phyloP scores from a whole-genome alignment of 2,329 filamentous ascomycete genomes.

The Cercospora nicotianae region DNA sequence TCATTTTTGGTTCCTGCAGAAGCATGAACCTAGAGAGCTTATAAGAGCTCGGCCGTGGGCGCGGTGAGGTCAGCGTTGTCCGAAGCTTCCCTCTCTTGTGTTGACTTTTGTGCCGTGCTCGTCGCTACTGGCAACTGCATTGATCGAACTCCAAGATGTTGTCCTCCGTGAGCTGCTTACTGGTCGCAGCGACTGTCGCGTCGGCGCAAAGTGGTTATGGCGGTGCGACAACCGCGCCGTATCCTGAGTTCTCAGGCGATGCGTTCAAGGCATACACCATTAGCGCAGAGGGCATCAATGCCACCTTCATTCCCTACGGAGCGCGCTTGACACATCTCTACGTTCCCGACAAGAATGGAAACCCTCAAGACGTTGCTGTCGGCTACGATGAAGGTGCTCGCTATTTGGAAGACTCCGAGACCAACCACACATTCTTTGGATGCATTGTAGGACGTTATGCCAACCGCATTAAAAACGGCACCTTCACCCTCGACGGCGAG shows the following conservation, averaged over 20 bases:
- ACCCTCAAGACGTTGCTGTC: slow-evolving; percentile 51
- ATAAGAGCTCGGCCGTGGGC: slow-evolving; percentile 13
- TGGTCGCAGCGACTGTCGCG: slow-evolving; percentile 27
- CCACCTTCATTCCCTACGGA: slow-evolving; percentile 36
- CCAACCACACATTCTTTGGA: slow-evolving; percentile 63
- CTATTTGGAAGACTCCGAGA: slow-evolving; percentile 46
- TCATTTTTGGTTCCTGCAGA: slow-evolving; percentile 20
- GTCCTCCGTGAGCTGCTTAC: neutral
- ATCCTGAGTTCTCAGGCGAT: slow-evolving; percentile 35
- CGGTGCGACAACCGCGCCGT: slow-evolving; percentile 14
- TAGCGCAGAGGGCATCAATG: slow-evolving; percentile 34
- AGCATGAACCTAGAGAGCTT: slow-evolving; percentile 19
- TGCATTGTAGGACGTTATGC: slow-evolving; percentile 57
- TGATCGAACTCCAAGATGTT: neutral
- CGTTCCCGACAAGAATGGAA: slow-evolving; percentile 38
- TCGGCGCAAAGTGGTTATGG: slow-evolving; percentile 26
- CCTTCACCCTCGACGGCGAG: slow-evolving; percentile 52
- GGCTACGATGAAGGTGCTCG: slow-evolving; percentile 51
- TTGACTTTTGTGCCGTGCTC: neutral
- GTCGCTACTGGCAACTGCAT: neutral
- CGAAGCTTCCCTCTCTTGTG: neutral
- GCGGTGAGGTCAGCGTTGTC: slow-evolving; percentile 9
- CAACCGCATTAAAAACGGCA: slow-evolving; percentile 58
- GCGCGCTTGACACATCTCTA: slow-evolving; percentile 35
- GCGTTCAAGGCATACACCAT: slow-evolving; percentile 33